These are phyloP conservation scores for Phialophora chinensis DNA, from an alignment of 2,329 filamentous ascomycete species.

Conservation along the genomic window DNA sequence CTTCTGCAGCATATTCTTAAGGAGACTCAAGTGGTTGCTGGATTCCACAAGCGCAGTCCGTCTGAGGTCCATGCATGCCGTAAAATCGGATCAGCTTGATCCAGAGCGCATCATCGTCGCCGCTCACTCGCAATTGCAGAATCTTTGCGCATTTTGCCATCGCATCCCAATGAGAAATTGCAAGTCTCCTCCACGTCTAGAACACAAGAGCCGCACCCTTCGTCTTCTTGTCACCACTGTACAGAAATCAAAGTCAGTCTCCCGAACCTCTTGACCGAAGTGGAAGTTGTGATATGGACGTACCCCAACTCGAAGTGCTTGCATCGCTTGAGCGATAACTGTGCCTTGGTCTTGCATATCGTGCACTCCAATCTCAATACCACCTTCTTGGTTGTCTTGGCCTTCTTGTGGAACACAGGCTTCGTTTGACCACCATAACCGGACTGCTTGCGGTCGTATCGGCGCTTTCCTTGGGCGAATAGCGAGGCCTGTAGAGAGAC, in stretches of 20 bases:
- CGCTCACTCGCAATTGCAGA: neutral
- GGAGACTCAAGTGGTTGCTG: neutral
- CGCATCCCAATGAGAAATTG: constrained; percentile 17
- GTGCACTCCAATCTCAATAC: constrained; percentile 98
- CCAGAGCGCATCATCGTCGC: neutral
- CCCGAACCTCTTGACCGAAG: constrained; percentile 11
- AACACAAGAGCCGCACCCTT: constrained; percentile 99
- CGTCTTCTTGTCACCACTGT: constrained; percentile 99
- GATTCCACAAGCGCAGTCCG: neutral
- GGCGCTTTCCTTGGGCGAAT: constrained; percentile 98
- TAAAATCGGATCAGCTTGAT: neutral
- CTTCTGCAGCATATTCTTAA: neutral
- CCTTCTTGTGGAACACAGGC: constrained; percentile 99
- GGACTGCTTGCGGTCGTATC: constrained; percentile 98
- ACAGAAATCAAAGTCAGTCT: constrained; percentile 23
- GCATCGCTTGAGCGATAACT: constrained; percentile 98
- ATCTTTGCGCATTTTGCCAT: neutral
- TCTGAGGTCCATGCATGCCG: neutral
- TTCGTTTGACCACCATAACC: constrained; percentile 99
- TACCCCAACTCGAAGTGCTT: constrained; percentile 99
- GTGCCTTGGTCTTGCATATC: constrained; percentile 88
- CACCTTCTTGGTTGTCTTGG: constrained; percentile 99
- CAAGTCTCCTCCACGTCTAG: constrained; percentile 64
- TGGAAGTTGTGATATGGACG: constrained; percentile 44
- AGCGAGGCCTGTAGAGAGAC: constrained; percentile 70